phyloP scores from a whole-genome alignment of 2,329 filamentous ascomycete species.

The Sclerotinia minor region DNA sequence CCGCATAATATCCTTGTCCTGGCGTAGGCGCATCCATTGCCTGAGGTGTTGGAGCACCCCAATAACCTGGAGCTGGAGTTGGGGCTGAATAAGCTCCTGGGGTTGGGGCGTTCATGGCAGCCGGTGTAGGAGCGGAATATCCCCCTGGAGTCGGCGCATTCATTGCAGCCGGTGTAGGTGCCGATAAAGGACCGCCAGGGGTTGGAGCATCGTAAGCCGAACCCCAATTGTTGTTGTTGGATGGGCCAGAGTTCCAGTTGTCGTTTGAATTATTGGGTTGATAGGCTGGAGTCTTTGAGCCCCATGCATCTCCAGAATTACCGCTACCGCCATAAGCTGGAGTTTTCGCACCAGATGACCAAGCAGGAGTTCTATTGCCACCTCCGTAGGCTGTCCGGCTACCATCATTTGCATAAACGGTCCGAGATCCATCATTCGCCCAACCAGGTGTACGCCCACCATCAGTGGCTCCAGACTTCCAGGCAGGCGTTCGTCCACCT shows the following conservation, averaged over 20 bases:
- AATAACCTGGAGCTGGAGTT: constrained; percentile 61
- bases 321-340: constrained; percentile 61
- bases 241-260: constrained; percentile 34
- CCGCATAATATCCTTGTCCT: constrained; percentile 40
- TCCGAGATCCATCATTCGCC: constrained; percentile 63
- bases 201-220: constrained; percentile 67
- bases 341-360: constrained; percentile 76
- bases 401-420: constrained; percentile 64
- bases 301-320: constrained; percentile 55
- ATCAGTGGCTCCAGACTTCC: constrained; percentile 52
- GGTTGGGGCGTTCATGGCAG: constrained; percentile 51
- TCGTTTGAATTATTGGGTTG: constrained; percentile 68
- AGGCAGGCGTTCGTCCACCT: constrained; percentile 64
- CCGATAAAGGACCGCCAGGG: constrained; percentile 59
- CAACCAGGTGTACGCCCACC: constrained; percentile 67
- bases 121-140: constrained; percentile 51
- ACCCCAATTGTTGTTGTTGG: constrained; percentile 43
- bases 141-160: constrained; percentile 73
- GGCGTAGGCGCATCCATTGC: constrained; percentile 54
- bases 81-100: constrained; percentile 55
- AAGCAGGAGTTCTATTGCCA: constrained; percentile 71
- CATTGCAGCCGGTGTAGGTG: constrained; percentile 61
- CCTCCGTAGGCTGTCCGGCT: constrained; percentile 72
- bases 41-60: constrained; percentile 50
- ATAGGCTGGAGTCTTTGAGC: constrained; percentile 67